Conservation (phyloP, 164 flowering plant species). For the Umbilicus rupestris region DNA sequence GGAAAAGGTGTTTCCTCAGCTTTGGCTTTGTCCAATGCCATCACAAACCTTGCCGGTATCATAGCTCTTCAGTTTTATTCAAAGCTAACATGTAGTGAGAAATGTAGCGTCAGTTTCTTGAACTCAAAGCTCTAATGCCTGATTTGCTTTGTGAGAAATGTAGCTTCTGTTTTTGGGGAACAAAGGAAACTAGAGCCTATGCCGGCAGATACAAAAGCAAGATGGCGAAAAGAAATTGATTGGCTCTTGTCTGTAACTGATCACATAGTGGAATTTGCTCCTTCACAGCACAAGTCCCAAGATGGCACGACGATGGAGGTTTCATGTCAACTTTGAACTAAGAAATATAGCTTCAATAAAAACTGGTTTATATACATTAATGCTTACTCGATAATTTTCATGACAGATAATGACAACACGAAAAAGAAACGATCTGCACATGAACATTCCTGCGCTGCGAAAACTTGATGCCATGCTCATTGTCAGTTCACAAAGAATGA, state of each 20-base stretch:
- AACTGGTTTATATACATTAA: constrained; percentile 2
- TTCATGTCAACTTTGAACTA: constrained; percentile 7
- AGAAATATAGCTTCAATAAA: no score
- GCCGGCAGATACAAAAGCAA: constrained; percentile 50
- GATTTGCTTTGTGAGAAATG: constrained; percentile 5
- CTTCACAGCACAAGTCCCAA: constrained; percentile 56
- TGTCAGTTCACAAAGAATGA: constrained; percentile 49
- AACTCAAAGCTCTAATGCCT: not conserved
- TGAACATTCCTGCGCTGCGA: constrained; percentile 80
- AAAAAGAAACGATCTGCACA: constrained; percentile 67
- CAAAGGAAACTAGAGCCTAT: constrained; percentile 66
- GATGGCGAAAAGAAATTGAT: constrained; percentile 79
- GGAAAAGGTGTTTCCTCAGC: constrained; percentile 8
- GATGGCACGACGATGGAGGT: constrained; percentile 72
- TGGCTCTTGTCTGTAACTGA: constrained; percentile 85
- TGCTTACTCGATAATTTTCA: not conserved
- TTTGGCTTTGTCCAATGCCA: no score
- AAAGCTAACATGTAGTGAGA: no score
- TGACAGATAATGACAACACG: constrained; percentile 73
- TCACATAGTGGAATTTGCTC: constrained; percentile 79
- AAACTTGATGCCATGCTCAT: constrained; percentile 87
- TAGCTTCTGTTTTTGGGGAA: constrained; percentile 90
- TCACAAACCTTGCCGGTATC: constrained; percentile 6
- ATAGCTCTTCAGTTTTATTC: not conserved
- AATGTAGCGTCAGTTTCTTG: no score